Conservation (phyloP, 768 basidiomycete genomes). For the Pulveroboletus sp. region DNA sequence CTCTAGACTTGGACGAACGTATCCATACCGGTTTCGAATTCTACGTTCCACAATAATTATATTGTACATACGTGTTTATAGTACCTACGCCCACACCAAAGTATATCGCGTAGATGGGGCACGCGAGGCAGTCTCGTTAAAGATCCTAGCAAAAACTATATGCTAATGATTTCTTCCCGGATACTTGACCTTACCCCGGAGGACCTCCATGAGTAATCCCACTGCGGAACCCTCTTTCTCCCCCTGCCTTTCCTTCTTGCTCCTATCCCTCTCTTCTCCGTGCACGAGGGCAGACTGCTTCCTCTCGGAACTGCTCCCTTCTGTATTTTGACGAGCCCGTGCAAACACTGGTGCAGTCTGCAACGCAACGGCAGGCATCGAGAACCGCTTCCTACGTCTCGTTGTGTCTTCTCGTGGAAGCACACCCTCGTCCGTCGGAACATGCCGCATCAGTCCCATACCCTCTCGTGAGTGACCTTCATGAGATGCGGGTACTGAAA, state of each 20-base stretch:
- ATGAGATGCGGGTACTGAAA: neutral
- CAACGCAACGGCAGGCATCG: slow-evolving; percentile 70
- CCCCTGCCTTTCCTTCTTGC: slow-evolving; percentile 15
- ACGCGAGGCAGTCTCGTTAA: too few species aligned
- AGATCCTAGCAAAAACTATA: too few species aligned
- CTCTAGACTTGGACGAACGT: neutral
- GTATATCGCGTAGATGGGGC: too few species aligned
- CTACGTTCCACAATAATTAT: neutral
- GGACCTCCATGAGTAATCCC: slow-evolving; percentile 28
- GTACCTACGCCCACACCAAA: too few species aligned
- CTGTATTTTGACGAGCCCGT: slow-evolving; percentile 34
- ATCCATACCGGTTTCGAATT: neutral
- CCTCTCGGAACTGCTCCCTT: slow-evolving; percentile 15
- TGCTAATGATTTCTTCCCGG: slow-evolving; percentile 14
- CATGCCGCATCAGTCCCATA: neutral
- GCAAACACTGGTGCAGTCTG: slow-evolving; percentile 70
- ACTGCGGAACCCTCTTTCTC: slow-evolving; percentile 27
- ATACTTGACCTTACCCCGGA: slow-evolving; percentile 25
- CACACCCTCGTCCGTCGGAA: slow-evolving; percentile 1
- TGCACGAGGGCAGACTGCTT: slow-evolving; percentile 61
- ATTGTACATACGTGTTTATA: too few species aligned
- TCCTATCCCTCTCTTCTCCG: slow-evolving; percentile 31
- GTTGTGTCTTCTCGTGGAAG: slow-evolving; percentile 54
- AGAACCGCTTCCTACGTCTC: slow-evolving; percentile 63
- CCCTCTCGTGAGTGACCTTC: neutral